Percentiles rank a stretch among this genome's conserved stretches.
These are phyloP conservation scores for Globisporangium cylindrosporum DNA, from an alignment of 352 stramenopile genomes.

Conservation along the genomic window DNA sequence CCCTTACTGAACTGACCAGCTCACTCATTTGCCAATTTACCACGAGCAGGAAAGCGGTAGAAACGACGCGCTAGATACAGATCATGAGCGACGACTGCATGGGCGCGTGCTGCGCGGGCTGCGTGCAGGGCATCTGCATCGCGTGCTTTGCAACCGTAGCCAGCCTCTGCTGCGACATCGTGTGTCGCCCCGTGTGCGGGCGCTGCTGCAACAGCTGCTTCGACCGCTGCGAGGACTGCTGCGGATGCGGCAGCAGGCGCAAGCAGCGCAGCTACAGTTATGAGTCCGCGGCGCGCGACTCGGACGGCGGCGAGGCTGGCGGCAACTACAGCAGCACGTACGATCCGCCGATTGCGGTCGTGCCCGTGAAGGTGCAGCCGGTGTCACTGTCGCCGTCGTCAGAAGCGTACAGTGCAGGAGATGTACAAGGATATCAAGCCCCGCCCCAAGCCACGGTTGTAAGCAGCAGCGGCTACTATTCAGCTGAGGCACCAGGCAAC, in stretches of 20 bases:
- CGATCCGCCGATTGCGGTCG: slow-evolving; percentile 6
- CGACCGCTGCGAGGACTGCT: slow-evolving; percentile 12
- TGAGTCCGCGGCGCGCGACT: neutral
- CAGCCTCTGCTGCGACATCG: slow-evolving; percentile 13
- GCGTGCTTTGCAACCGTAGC: slow-evolving; percentile 9
- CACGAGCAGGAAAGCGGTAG: neutral
- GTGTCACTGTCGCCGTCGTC: neutral
- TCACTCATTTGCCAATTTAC: neutral
- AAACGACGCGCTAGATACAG: too few species aligned
- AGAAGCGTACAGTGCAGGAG: neutral
- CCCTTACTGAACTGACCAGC: too few species aligned
- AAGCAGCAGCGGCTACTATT: neutral
- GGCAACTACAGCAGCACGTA: neutral
- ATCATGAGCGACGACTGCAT: slow-evolving; percentile 9
- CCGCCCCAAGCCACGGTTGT: neutral
- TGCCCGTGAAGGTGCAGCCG: slow-evolving; percentile 9
- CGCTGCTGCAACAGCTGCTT: slow-evolving; percentile 17
- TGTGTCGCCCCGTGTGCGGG: slow-evolving; percentile 11
- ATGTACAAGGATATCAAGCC: neutral
- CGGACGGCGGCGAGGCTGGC: neutral
- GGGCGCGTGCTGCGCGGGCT: slow-evolving; percentile 8
- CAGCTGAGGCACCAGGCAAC: neutral
- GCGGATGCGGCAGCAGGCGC: slow-evolving; percentile 6
- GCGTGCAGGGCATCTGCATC: slow-evolving; percentile 15
- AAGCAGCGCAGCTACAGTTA: slow-evolving; percentile 13